Percentiles rank a stretch among this genome's conserved stretches.
Evolutionary conservation across 345 rosid species (phyloP).

Genomic region (Eucalyptus caleyi): DNA sequence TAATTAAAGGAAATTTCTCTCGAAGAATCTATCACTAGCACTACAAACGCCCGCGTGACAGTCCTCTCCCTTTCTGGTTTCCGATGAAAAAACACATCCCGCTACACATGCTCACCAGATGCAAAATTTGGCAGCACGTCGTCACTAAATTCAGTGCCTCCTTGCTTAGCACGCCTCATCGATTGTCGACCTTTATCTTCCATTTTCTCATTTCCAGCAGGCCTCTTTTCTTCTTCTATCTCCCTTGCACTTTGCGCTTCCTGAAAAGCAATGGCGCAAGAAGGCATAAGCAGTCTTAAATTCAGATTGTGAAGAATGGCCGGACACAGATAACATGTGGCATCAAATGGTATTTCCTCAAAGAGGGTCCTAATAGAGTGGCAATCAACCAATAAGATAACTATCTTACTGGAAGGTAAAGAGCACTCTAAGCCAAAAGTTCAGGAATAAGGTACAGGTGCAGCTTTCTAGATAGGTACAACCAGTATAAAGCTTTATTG

Average conservation of each 20-base stretch:
- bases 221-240: conserved; percentile 58
- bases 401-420: background rate
- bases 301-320: background rate
- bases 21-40: background rate
- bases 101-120: background rate
- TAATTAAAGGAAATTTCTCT: background rate
- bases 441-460: background rate
- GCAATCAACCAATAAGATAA: background rate
- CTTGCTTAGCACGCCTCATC: conserved; percentile 44
- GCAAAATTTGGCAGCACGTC: background rate
- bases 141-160: conserved; percentile 26
- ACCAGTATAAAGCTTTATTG: background rate
- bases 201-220: conserved; percentile 65
- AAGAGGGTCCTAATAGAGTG: background rate
- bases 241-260: conserved; percentile 81
- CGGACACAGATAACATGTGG: background rate
- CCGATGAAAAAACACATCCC: background rate
- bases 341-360: background rate
- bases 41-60: background rate
- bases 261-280: conserved; percentile 10
- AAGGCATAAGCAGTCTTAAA: background rate
- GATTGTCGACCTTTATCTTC: conserved; percentile 51
- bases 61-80: background rate
- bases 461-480: background rate
- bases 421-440: background rate